Conservation (phyloP, 176 grass and related monocot genomes). For the Secale cereale region DNA sequence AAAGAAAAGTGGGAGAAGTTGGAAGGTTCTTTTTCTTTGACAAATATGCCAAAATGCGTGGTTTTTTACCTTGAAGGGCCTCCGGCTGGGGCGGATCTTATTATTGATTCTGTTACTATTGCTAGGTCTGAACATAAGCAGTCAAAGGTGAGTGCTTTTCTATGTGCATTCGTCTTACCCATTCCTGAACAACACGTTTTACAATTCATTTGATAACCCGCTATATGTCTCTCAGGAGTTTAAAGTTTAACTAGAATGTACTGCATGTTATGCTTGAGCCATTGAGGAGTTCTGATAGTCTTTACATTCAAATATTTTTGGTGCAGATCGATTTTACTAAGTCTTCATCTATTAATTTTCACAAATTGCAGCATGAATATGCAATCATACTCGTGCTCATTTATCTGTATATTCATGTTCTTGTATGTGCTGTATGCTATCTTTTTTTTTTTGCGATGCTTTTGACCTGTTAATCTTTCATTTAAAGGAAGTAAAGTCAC, state of each 20-base stretch:
- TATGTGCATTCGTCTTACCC: neutral
- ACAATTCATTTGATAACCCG: neutral
- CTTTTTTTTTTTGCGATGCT: neutral
- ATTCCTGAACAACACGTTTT: neutral
- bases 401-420: neutral
- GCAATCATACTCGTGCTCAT: neutral
- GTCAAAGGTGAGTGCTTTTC: slow-evolving; percentile 33
- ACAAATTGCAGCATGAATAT: neutral
- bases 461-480: slow-evolving; percentile 21
- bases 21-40: slow-evolving; percentile 83
- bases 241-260: slow-evolving; percentile 4
- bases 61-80: slow-evolving; percentile 95
- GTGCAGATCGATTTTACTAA: neutral
- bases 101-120: slow-evolving; percentile 78
- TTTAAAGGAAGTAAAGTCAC: slow-evolving; percentile 45
- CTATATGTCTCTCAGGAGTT: slow-evolving; percentile 12
- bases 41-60: slow-evolving; percentile 66
- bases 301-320: neutral
- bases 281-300: slow-evolving; percentile 3
- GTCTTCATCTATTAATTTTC: neutral
- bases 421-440: neutral
- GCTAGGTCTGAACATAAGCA: slow-evolving; percentile 38
- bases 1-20: slow-evolving; percentile 79
- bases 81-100: slow-evolving; percentile 60
- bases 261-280: neutral